Percentiles rank a stretch among this genome's conserved stretches.
phyloP scores from a whole-genome alignment of 306 rosid species.

The Vicia sativa region DNA sequence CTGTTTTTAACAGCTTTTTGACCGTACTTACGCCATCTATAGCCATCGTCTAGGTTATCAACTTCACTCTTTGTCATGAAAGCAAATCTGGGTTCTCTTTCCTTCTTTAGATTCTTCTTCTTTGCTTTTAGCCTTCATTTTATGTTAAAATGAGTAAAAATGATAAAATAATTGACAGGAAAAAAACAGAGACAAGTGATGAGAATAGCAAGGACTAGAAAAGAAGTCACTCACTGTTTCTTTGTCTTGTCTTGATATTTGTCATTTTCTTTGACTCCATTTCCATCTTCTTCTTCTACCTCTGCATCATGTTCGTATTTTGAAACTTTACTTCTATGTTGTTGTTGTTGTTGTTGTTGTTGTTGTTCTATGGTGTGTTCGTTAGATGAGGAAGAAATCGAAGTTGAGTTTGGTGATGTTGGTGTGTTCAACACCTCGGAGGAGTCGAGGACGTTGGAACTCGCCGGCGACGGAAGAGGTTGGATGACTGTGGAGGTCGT shows the following conservation, averaged over 20 bases:
- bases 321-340: slow-evolving; percentile 5
- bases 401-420: slow-evolving; percentile 64
- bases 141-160: neutral
- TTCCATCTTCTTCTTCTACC: slow-evolving; percentile 19
- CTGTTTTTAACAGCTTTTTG: slow-evolving; percentile 78
- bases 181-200: slow-evolving; percentile 24
- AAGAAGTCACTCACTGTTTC: slow-evolving; percentile 55
- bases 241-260: slow-evolving; percentile 59
- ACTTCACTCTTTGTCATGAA: slow-evolving; percentile 78
- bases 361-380: too few relatives aligned
- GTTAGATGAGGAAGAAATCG: slow-evolving; percentile 72
- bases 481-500: slow-evolving; percentile 1
- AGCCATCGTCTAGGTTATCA: slow-evolving; percentile 81
- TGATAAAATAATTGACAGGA: neutral
- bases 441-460: slow-evolving; percentile 49
- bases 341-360: too few relatives aligned
- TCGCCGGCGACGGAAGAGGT: slow-evolving; percentile 44
- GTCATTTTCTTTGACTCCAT: slow-evolving; percentile 31
- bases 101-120: slow-evolving; percentile 64
- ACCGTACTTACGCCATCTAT: slow-evolving; percentile 80
- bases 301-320: slow-evolving; percentile 20
- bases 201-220: neutral
- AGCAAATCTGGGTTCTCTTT: slow-evolving; percentile 57
- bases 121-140: slow-evolving; percentile 25
- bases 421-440: slow-evolving; percentile 69